Evolutionary conservation across 2,329 filamentous ascomycete genomes (phyloP).

Genomic region (Arthrobotrys megalospora): DNA sequence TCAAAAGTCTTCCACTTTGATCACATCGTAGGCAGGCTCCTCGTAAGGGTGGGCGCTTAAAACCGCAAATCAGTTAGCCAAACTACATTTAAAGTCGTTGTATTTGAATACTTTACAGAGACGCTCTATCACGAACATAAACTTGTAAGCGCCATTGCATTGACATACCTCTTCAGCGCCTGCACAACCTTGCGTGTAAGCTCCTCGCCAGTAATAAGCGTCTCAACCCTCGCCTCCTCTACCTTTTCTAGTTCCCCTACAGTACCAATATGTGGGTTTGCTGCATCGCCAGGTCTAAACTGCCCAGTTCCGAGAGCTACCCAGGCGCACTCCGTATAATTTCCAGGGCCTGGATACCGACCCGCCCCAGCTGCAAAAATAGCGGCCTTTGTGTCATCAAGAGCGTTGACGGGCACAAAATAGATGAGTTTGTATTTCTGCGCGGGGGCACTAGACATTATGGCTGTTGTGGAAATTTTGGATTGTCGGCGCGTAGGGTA

Average conservation of each 20-base stretch:
- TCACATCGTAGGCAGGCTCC: conserved; percentile 71
- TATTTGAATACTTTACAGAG: conserved; percentile 8
- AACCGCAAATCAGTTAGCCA: conserved; percentile 16
- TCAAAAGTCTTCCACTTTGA: conserved; percentile 71
- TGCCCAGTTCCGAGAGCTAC: conserved; percentile 74
- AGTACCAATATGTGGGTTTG: conserved; percentile 76
- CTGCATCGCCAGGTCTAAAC: conserved; percentile 75
- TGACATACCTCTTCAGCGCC: conserved; percentile 76
- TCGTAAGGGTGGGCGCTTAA: conserved; percentile 71
- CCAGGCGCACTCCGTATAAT: conserved; percentile 74
- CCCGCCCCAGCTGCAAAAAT: conserved; percentile 75
- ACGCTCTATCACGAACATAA: not conserved
- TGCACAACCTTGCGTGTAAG: conserved; percentile 73
- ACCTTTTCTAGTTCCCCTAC: conserved; percentile 74
- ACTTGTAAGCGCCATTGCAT: not conserved
- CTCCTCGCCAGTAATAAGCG: conserved; percentile 75
- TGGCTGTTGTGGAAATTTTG: conserved; percentile 16
- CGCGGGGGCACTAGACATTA: not conserved
- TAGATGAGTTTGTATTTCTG: conserved; percentile 70
- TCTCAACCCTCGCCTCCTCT: conserved; percentile 76
- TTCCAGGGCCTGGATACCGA: conserved; percentile 66
- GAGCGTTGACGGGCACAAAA: conserved; percentile 69
- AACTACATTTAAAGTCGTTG: conserved; percentile 2
- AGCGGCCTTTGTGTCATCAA: conserved; percentile 72
- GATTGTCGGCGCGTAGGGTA: not conserved